A percentile compares a stretch with the other conserved stretches of the same genome.
Conservation (phyloP, 139 green algal species). For the Diplosphaera chodatii region DNA sequence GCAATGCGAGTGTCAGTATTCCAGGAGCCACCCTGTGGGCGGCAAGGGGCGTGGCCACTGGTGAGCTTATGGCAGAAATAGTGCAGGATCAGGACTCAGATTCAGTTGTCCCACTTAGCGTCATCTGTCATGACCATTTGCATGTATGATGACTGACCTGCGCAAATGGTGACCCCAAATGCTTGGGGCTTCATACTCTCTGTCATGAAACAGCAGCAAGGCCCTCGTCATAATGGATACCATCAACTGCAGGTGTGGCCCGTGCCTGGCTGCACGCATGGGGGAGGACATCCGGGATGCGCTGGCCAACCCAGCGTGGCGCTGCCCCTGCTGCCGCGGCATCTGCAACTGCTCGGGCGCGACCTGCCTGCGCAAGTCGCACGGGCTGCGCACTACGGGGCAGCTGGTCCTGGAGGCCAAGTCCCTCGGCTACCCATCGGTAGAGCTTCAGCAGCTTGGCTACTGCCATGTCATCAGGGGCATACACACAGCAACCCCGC, state of each 20-base stretch:
- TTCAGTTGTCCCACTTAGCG: no score
- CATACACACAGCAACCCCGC: no score
- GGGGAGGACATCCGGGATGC: slow-evolving; percentile 58
- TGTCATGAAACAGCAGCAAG: no score
- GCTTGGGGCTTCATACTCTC: no score
- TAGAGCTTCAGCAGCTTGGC: no score
- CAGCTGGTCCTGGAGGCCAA: slow-evolving; percentile 44
- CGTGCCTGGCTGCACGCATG: slow-evolving; percentile 50
- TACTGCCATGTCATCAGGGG: no score
- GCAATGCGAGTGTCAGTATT: slow-evolving; percentile 33
- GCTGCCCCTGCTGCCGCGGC: slow-evolving; percentile 51
- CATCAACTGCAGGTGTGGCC: slow-evolving; percentile 15
- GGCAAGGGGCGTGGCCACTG: slow-evolving; percentile 34
- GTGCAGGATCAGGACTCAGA: no score
- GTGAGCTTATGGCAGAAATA: no score
- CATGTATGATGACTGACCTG: no score
- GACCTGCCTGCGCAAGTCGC: slow-evolving; percentile 37
- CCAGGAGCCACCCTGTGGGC: slow-evolving; percentile 9
- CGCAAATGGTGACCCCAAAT: no score
- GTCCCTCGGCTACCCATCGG: slow-evolving; percentile 44
- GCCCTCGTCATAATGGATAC: no score
- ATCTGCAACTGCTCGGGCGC: slow-evolving; percentile 61
- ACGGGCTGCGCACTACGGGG: slow-evolving; percentile 33
- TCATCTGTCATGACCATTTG: no score
- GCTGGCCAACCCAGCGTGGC: slow-evolving; percentile 23